These are phyloP conservation scores for Cladobotryum mycophilum DNA, from an alignment of 2,329 filamentous ascomycete species.

Conservation along the genomic window DNA sequence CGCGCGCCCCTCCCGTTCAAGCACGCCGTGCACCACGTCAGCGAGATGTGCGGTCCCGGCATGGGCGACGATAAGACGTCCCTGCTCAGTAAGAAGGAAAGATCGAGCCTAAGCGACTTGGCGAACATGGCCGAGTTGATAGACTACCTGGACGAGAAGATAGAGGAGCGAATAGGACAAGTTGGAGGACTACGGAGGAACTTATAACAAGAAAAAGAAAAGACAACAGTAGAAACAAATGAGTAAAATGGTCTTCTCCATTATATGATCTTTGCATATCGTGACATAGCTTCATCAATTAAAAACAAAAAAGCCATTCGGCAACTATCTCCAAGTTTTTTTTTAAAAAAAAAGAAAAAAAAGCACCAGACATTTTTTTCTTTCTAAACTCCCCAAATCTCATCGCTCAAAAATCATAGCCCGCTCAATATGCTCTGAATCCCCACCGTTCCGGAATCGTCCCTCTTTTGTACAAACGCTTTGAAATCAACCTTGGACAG, in stretches of 20 bases:
- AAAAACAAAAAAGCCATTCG: neutral
- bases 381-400: neutral
- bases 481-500: conserved; percentile 66
- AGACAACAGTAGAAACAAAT: neutral
- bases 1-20: conserved; percentile 56
- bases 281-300: too few species aligned
- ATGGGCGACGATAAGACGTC: conserved; percentile 46
- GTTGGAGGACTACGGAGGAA: conserved; percentile 26
- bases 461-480: conserved; percentile 76
- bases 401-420: conserved; percentile 34
- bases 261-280: neutral
- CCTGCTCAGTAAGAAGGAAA: conserved; percentile 52
- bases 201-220: conserved; percentile 19
- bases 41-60: conserved; percentile 58
- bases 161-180: conserved; percentile 29
- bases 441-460: conserved; percentile 73
- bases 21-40: conserved; percentile 58
- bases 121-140: conserved; percentile 51
- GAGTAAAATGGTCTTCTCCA: neutral
- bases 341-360: too few species aligned
- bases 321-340: too few species aligned
- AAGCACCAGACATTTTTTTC: too few species aligned
- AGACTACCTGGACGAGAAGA: conserved; percentile 52
- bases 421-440: conserved; percentile 76
- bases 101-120: conserved; percentile 42